Conservation (phyloP, 345 rosid species). For the Triadica sebifera region DNA sequence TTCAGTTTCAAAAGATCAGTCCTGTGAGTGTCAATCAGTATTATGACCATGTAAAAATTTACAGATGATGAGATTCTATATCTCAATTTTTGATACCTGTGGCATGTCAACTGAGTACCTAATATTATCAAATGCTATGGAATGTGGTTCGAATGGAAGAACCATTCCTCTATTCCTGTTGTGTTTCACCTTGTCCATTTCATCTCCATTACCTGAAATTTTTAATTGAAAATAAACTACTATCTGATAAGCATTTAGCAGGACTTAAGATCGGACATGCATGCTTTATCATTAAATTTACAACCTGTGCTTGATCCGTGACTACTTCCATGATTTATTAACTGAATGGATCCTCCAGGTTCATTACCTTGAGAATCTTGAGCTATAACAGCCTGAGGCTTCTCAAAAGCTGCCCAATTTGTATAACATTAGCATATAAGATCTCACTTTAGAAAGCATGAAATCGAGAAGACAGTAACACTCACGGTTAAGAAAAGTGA, state of each 20-base stretch:
- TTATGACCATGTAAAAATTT: no score
- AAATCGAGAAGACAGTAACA: background rate
- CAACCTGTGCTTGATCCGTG: slow-evolving; percentile 25
- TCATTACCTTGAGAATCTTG: slow-evolving; percentile 40
- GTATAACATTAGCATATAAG: background rate
- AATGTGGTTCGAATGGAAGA: slow-evolving; percentile 73
- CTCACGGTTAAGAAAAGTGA: slow-evolving; percentile 67
- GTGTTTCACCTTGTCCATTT: slow-evolving; percentile 4
- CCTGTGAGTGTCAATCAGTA: background rate
- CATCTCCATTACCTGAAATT: slow-evolving; percentile 1
- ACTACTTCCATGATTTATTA: slow-evolving; percentile 23
- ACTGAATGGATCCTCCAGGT: slow-evolving; percentile 29
- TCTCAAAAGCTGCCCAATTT: slow-evolving; percentile 48
- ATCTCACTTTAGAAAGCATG: background rate
- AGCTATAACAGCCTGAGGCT: slow-evolving; percentile 38
- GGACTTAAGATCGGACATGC: background rate
- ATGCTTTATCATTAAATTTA: background rate
- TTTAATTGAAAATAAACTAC: background rate
- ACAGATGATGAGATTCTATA: background rate
- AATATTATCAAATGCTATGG: slow-evolving; percentile 55
- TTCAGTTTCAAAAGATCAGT: slow-evolving; percentile 8
- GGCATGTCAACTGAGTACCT: slow-evolving; percentile 77
- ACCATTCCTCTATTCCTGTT: slow-evolving; percentile 59
- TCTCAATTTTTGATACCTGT: slow-evolving; percentile 37
- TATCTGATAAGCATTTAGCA: background rate